These are phyloP conservation scores for Apiospora phragmitis DNA, from an alignment of 2,329 filamentous ascomycete genomes.

Conservation along the genomic window DNA sequence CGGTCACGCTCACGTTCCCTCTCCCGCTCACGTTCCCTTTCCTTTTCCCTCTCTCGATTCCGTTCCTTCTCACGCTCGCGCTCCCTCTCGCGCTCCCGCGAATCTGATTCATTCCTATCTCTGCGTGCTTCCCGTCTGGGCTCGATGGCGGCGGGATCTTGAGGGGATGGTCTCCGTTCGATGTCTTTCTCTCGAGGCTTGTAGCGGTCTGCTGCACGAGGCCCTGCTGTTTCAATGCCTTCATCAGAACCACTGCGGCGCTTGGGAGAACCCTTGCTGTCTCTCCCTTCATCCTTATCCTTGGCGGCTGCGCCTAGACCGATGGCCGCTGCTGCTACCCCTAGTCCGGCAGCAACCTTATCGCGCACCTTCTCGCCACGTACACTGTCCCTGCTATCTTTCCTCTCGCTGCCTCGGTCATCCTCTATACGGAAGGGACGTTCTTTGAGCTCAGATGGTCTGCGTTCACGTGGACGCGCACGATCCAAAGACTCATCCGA, in stretches of 20 bases:
- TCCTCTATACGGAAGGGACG: conserved; percentile 26
- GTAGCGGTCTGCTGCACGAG: conserved; percentile 29
- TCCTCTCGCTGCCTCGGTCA: conserved; percentile 23
- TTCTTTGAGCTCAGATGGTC: conserved; percentile 21
- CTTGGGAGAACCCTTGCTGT: conserved; percentile 29
- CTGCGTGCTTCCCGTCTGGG: conserved; percentile 23
- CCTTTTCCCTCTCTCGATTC: conserved; percentile 18
- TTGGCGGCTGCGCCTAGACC: conserved; percentile 40
- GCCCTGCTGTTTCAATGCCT: conserved; percentile 23
- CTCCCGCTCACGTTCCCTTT: conserved; percentile 21
- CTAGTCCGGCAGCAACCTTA: conserved; percentile 48
- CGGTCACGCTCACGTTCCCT: conserved; percentile 21
- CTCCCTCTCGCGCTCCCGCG: conserved; percentile 22
- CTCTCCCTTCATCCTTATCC: conserved; percentile 39
- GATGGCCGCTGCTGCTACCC: conserved; percentile 49
- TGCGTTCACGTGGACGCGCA: conserved; percentile 24
- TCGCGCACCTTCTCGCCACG: conserved; percentile 42
- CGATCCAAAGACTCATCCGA: conserved; percentile 31
- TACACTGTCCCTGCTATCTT: conserved; percentile 32
- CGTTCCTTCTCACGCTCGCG: conserved; percentile 20
- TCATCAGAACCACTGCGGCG: conserved; percentile 28
- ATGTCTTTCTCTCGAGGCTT: conserved; percentile 29
- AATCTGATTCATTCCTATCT: conserved; percentile 12
- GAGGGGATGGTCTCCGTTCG: conserved; percentile 25
- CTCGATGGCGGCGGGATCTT: conserved; percentile 25